A percentile compares a stretch with the other conserved stretches of the same genome.
phyloP scores from a whole-genome alignment of 208 protist genomes.

The Acanthamoeba sp. region DNA sequence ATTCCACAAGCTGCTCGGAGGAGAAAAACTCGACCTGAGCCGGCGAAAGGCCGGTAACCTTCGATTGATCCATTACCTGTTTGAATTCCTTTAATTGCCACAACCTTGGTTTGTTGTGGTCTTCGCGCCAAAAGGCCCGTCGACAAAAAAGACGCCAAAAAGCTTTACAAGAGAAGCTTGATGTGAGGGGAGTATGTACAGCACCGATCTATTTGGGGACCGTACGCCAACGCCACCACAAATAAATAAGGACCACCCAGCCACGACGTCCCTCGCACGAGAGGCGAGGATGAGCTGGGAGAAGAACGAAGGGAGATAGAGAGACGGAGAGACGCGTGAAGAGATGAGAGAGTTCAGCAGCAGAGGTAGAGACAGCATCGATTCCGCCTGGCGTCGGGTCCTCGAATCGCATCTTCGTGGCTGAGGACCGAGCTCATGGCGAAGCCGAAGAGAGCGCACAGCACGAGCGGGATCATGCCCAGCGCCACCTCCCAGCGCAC shows the following conservation, averaged over 20 bases:
- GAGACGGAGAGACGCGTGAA: neutral
- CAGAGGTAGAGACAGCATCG: conserved; percentile 59
- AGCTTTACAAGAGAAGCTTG: too few relatives aligned
- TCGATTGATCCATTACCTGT: neutral
- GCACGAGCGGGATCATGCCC: neutral
- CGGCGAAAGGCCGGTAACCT: neutral
- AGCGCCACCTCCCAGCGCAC: conserved; percentile 8
- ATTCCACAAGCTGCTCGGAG: neutral
- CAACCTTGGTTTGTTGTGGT: too few relatives aligned
- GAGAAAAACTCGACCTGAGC: conserved; percentile 4
- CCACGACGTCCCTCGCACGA: too few relatives aligned
- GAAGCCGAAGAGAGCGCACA: conserved; percentile 26
- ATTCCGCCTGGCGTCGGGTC: neutral
- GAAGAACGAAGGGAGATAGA: too few relatives aligned
- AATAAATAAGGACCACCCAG: neutral
- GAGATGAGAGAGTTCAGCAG: neutral
- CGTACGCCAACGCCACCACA: neutral
- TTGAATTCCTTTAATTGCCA: too few relatives aligned
- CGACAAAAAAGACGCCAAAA: too few relatives aligned
- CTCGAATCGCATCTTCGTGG: neutral
- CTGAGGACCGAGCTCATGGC: neutral
- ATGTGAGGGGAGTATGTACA: neutral
- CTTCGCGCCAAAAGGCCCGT: too few relatives aligned
- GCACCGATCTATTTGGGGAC: neutral
- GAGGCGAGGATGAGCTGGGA: too few relatives aligned